Percentiles rank a stretch among this genome's conserved stretches.
Evolutionary conservation across 345 rosid genomes (phyloP).

Genomic region (Eucalyptus microcorys): DNA sequence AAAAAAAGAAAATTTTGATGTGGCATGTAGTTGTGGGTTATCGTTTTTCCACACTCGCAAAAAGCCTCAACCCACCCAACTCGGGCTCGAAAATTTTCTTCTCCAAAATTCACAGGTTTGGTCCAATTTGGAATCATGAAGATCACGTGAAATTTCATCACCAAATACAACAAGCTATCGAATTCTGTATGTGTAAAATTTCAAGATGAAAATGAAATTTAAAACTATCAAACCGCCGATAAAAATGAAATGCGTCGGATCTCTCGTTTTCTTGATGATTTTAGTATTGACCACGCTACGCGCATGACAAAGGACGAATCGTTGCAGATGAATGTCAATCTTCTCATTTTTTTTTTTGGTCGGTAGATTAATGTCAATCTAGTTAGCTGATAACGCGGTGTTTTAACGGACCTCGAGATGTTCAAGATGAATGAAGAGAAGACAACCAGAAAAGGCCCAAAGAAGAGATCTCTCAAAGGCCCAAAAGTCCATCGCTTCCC

Average conservation of each 20-base stretch:
- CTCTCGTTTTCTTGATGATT: not conserved
- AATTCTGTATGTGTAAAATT: not conserved
- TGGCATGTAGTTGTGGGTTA: not conserved
- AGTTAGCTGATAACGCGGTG: rapidly evolving
- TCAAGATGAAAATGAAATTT: not conserved
- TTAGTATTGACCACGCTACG: not conserved
- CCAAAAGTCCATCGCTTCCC: not conserved
- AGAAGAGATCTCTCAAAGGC: not conserved
- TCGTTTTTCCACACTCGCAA: rapidly evolving
- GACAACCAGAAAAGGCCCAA: not conserved
- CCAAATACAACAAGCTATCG: not conserved
- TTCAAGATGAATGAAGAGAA: not conserved
- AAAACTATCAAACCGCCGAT: not conserved
- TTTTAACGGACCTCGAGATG: not conserved
- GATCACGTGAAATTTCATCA: not conserved
- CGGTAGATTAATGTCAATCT: not conserved
- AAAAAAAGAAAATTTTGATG: not conserved
- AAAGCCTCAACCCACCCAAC: not conserved
- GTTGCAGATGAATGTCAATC: not conserved
- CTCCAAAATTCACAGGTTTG: not conserved
- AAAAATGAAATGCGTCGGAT: not conserved
- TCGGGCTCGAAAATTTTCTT: not conserved
- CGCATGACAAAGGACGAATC: not conserved
- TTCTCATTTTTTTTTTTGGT: too few relatives aligned
- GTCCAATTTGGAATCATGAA: not conserved